Percentiles rank a stretch among this genome's conserved stretches.
Conservation (phyloP, 1,139 yeast genomes). For the Taphrina communis region DNA sequence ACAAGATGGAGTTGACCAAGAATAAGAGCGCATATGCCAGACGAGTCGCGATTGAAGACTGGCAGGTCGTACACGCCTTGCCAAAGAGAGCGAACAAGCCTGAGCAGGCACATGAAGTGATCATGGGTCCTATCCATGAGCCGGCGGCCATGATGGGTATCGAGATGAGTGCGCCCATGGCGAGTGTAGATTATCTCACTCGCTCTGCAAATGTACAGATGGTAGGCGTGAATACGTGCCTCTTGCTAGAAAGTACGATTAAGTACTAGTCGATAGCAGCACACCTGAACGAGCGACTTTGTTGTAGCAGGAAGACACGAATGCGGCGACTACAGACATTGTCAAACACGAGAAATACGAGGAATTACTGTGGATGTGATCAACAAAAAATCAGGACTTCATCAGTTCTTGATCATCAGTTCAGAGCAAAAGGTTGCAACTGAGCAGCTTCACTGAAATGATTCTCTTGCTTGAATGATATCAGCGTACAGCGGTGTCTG, state of each 20-base stretch:
- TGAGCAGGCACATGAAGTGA: slow-evolving; percentile 40
- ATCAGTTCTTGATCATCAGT: background rate
- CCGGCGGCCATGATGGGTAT: slow-evolving; percentile 39
- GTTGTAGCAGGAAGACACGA: background rate
- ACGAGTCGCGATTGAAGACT: slow-evolving; percentile 78
- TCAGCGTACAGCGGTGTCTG: too few relatives aligned
- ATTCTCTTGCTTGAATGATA: too few relatives aligned
- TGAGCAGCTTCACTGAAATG: background rate
- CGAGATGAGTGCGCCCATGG: slow-evolving; percentile 36
- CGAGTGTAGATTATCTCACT: background rate
- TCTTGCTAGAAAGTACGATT: too few relatives aligned
- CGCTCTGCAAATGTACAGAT: too few relatives aligned
- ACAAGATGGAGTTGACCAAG: slow-evolving; percentile 74
- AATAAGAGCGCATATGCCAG: slow-evolving; percentile 82
- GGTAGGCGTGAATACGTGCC: too few relatives aligned
- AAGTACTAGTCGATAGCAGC: too few relatives aligned
- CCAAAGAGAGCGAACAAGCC: slow-evolving; percentile 32
- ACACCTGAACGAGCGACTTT: background rate
- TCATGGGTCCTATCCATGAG: slow-evolving; percentile 38
- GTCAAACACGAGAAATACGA: too few relatives aligned
- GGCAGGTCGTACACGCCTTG: slow-evolving; percentile 57
- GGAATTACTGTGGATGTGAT: background rate
- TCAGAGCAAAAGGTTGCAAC: background rate
- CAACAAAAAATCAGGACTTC: background rate
- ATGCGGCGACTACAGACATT: background rate